Base-by-base conservation (phyloP, 345 rosid species). In the Hypericum perforatum region DNA sequence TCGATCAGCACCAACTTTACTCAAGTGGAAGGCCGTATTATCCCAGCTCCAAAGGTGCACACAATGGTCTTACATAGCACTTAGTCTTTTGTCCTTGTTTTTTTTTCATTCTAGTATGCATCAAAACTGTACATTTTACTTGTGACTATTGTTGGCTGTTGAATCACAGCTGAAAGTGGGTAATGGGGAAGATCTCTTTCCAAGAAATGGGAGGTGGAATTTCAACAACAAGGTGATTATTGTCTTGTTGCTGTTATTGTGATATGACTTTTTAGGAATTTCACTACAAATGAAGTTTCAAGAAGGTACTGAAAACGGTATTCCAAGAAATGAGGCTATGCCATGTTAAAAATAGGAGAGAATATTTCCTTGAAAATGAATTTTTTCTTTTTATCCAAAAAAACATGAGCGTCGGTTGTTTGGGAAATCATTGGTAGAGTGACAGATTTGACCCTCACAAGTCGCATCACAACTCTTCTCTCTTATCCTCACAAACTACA, bases 191-290 rank as follows among this genome's bases (percentile, higher is more conserved):
- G 88, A 85, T 54, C 77, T 88, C 42, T 56, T 56, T 37, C 92
- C 98, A 7, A 73, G 83, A n/a, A 81, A 80, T 62, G 98, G 98
- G 8, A 76, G 95, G 14, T 91, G 98, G 98, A 91, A 88, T 70
- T 85, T 91, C 38, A 88, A 85, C 54, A 78, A 82, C 11, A 91
- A 88, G 94, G 98, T 91, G 43, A 6, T 38, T n/a, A n/a, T 40
- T 36, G n/a, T n/a, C n/a, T n/a, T n/a, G 43, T 52, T 14, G 32
- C 49, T 39, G 54, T 16, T 6, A 39, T 5, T 56, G 44, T 16
- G 5, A 12, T 41, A 7, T 16, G 32, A 5, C 9, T 29, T 9
- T 48, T 16, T n/a, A n/a, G n/a, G n/a, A n/a, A n/a, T n/a, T n/a
- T n/a, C n/a, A n/a, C n/a, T n/a, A n/a, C n/a, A n/a, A n/a, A n/a